Percentiles rank a stretch among this genome's conserved stretches.
Conservation (phyloP, 2,329 filamentous ascomycete genomes). For the Epichloe elymi region DNA sequence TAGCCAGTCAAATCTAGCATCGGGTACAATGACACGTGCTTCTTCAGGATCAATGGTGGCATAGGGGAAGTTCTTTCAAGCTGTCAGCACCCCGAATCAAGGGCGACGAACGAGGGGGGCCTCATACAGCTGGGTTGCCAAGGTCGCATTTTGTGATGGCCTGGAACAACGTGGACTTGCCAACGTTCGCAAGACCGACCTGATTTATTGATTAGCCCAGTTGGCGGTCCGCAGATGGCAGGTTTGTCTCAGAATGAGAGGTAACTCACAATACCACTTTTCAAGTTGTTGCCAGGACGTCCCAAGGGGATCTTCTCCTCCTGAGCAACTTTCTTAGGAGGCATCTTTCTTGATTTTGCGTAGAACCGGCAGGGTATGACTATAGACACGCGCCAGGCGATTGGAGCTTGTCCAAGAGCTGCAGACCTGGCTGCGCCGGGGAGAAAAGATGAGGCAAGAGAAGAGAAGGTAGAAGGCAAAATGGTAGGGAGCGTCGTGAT, state of each 20-base stretch:
- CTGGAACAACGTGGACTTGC: constrained; percentile 99
- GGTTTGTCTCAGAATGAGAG: too few relatives aligned
- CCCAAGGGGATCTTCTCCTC: constrained; percentile 96
- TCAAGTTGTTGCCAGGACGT: constrained; percentile 92
- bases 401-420: constrained; percentile 35
- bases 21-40: constrained; percentile 90
- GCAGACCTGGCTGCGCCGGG: constrained; percentile 56
- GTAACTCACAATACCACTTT: constrained; percentile 86
- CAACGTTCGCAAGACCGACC: constrained; percentile 98
- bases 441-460: constrained; percentile 34
- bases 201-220: constrained; percentile 23
- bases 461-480: constrained; percentile 35
- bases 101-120: constrained; percentile 17
- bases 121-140: constrained; percentile 85
- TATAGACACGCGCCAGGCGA: constrained; percentile 38
- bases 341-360: constrained; percentile 62
- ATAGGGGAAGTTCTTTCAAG: constrained; percentile 81
- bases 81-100: constrained; percentile 27
- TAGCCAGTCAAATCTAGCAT: constrained; percentile 92
- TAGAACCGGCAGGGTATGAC: constrained; percentile 40
- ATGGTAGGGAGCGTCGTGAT: constrained; percentile 30
- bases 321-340: constrained; percentile 82
- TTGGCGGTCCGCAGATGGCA: not conserved
- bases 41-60: constrained; percentile 98
- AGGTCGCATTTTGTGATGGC: constrained; percentile 96